Base-by-base conservation (phyloP, 148 eudicot genomes). In the Simmondsia chinensis region DNA sequence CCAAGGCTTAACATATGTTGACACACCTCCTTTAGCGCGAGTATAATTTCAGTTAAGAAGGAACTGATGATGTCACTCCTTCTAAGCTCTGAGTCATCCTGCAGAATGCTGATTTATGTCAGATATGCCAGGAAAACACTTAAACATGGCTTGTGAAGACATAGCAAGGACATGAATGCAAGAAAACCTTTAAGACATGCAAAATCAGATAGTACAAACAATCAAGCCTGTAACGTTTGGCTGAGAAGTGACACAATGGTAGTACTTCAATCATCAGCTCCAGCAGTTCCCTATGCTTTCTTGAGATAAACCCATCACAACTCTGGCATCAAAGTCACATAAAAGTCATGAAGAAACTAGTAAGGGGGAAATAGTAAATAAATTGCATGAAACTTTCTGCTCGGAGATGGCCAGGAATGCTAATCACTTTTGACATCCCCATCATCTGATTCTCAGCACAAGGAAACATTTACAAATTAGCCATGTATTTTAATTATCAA, bases 171-270 rank as follows among this genome's bases (percentile, higher is more conserved):
- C 17, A n/a, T n/a, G n/a, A n/a, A n/a, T n/a, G n/a, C n/a, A 55
- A 6, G 3, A 21, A 40, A 42, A 86, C 99, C 99, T 93, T 82
- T 26, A 76, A 55, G 20, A 65, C 68, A 65, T 79, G 72, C 18
- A 77, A 72, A 64, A 86, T 79, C 46, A 93, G 44, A 52, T 66
- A 78, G 71, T 79, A 82, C 53, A 93, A 65, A 60, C 96, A 93
- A 61, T 79, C 80, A 21, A 93, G 96, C 53, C 99, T 82, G 63
- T 79, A 72, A 47, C 87, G 99, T 55, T 93, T 93, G 28, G 99
- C 95, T 11, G 99, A 73, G 68, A 75, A 76, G 64, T 93, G 99
- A 57, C 99, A 86, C 15, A 66, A 71, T 41, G 86, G 87, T 40
- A 82, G 67, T 62, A 59, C 70, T 52, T 75, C 83, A 46, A 72